Conservation (phyloP, 306 rosid genomes). For the Malus sieversii region DNA sequence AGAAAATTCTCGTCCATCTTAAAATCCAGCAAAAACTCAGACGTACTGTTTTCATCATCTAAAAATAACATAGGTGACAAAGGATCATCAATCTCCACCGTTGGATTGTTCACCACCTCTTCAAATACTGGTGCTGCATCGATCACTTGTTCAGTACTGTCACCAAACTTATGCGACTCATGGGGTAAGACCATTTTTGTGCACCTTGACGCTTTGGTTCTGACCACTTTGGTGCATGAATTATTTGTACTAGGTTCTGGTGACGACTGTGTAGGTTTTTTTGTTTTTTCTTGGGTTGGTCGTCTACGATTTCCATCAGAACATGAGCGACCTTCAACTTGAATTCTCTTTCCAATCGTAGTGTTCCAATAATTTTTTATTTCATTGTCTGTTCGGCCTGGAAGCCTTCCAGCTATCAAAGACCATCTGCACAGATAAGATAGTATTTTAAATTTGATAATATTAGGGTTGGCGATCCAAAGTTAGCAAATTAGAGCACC, state of each 20-base stretch:
- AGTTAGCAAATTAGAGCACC: background rate
- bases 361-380: constrained; percentile 77
- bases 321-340: background rate
- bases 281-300: background rate
- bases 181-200: constrained; percentile 26
- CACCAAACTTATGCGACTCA: background rate
- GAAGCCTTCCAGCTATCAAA: constrained; percentile 69
- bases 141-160: background rate
- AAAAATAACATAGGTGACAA: background rate
- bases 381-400: constrained; percentile 90
- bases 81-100: background rate
- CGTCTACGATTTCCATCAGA: background rate
- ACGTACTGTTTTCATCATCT: background rate
- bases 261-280: background rate
- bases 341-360: constrained; percentile 48
- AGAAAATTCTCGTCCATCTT: constrained; percentile 34
- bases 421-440: constrained; percentile 50
- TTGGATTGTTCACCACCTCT: background rate
- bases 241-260: background rate
- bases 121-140: background rate
- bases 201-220: constrained; percentile 52
- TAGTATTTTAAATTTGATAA: no score
- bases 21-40: constrained; percentile 36
- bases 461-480: background rate
- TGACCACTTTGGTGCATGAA: constrained; percentile 18